Base-by-base conservation (phyloP, 1,284 basidiomycete genomes). In the Sporisorium scitamineum region DNA sequence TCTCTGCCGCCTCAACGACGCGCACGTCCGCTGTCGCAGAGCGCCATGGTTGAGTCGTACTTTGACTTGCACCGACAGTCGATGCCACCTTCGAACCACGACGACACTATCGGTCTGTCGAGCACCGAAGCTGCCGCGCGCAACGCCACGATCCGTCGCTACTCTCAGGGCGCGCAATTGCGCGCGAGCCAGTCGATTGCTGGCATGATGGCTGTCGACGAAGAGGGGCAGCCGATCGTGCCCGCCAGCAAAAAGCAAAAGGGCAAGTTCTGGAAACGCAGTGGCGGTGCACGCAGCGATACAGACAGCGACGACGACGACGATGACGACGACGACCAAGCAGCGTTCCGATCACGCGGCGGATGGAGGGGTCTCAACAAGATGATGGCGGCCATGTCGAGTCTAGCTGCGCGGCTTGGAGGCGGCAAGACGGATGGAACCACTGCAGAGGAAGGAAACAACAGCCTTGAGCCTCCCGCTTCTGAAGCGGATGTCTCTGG, bases 361-460 rank as follows among this genome's bases (percentile, higher is more conserved):
- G 63, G 68, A 9, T 81, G 80, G 80, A 60, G 61, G n/a, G 80
- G 80, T 9, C 47, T 79, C 37, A 77, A 67, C 48, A 79, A 76
- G 76, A 81, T 81, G 76, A 63, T 54, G 20, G 76, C 73, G 0
- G 78, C 78, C 31, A 65, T 81, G 57, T 61, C 51, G 39, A 64
- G 57, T 16, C 32, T 80, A 26, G 54, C 59, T 24, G 56, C 58
- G 16, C 65, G 62, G 6, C 42, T 76, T 32, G 74, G 70, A 31
- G 57, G 42, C 24, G 60, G 64, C 13, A 56, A 51, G n/a, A 20
- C 48, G 29, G 69, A 41, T 5, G 51, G 47, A 50, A 37, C 24
- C 37, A 24, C 42, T 6, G 59, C 27, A 24, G 72, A 70, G 37
- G 59, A 62, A 29, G 63, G 41, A 8, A 60, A 68, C 29, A 68